Base-by-base conservation (phyloP, 2,329 filamentous ascomycete genomes). In the Stagonosporopsis vannaccii region DNA sequence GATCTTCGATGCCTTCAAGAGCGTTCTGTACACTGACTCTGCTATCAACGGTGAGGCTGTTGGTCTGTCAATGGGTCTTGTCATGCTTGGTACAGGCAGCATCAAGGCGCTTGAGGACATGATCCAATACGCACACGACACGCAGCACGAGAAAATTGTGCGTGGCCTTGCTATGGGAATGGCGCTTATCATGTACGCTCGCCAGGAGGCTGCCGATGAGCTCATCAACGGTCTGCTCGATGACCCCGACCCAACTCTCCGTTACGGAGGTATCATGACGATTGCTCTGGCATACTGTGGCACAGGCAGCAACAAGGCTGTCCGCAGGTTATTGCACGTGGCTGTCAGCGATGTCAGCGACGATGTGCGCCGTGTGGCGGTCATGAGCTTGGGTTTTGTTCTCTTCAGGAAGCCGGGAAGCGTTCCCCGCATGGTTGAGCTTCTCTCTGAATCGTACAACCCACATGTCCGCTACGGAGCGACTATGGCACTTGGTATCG, bases 181-280 rank as follows among this genome's bases (percentile, higher is more conserved):
- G 92, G 92, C 95, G 11, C 82, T 99, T 57, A 97, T 99, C 80
- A 98, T 98, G 94, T 99, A 95, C 69, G 92, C 90, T 43, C 90
- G 92, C 58, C 93, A 98, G 78, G 95, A 99, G 77, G 90, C 90
- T 61, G 95, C 95, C 12, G 95, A 99, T 77, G 90, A 95, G 71
- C 85, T 98, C 67, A 96, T 99, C 64, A 94, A 96, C 72, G 92
- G 91, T 43, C 87, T 99, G 2, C 84, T 99, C 32, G 92, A 92
- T 62, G 95, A 99, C 67, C 91, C 95, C 1, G 94, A 99, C 73
- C 92, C 95, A 65, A 94, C 92, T 7, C 83, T 99, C 59, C 88
- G 95, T 65, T 99, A 99, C 67, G 95, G 95, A 75, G 95, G 95
- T 81, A 97, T 99, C 76, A 92, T 99, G 87, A 97, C 95, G n/a